Percentiles rank a stretch among this genome's conserved stretches.
phyloP scores from a whole-genome alignment of 2,329 filamentous ascomycete genomes.

The Aureobasidium vineae region DNA sequence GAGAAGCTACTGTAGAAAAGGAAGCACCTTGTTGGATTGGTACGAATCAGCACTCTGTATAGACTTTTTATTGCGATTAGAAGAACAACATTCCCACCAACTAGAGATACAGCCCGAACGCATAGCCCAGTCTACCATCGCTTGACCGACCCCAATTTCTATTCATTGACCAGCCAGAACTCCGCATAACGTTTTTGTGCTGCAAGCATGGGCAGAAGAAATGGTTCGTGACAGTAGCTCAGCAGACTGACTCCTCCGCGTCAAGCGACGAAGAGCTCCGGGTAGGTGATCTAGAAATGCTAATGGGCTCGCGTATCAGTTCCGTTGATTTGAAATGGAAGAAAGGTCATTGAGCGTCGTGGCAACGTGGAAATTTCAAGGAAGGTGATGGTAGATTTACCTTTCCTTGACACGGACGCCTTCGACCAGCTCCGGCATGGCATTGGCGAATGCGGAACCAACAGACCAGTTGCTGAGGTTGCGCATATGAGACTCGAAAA shows the following conservation, averaged over 20 bases:
- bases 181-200: neutral
- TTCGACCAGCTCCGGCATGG: slow-evolving; percentile 37
- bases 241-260: neutral
- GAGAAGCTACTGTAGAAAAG: neutral
- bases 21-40: too few relatives aligned
- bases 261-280: slow-evolving; percentile 13
- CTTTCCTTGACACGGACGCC: slow-evolving; percentile 34
- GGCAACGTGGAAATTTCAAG: neutral
- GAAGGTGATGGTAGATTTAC: slow-evolving; percentile 14
- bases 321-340: neutral
- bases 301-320: slow-evolving; percentile 4
- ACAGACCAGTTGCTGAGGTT: slow-evolving; percentile 79
- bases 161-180: neutral
- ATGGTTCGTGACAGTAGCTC: neutral
- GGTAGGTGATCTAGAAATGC: neutral
- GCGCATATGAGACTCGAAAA: slow-evolving; percentile 77
- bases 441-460: slow-evolving; percentile 30
- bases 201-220: neutral
- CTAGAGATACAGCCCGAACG: neutral
- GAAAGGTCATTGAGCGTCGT: neutral
- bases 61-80: neutral
- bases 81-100: neutral
- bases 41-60: too few relatives aligned
- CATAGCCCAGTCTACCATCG: neutral
- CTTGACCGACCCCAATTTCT: neutral